A percentile compares a stretch with the other conserved stretches of the same genome.
These are phyloP conservation scores for Pichia sp. DNA, from an alignment of 1,139 yeast genomes.

Conservation along the genomic window DNA sequence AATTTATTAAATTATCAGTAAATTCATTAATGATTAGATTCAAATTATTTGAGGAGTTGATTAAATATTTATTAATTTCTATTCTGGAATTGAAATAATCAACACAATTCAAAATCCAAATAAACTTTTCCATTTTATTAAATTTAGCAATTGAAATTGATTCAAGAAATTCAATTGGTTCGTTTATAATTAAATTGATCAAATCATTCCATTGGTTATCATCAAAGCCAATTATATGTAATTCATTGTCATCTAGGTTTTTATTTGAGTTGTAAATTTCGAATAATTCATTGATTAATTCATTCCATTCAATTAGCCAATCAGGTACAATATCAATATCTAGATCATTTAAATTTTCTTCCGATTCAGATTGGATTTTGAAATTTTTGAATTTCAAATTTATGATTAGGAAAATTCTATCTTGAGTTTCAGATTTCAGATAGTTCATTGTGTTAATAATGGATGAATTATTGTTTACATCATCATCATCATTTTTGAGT, in stretches of 20 bases:
- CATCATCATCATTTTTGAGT: conserved; percentile 12
- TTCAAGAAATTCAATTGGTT: conserved; percentile 43
- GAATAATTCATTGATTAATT: conserved; percentile 46
- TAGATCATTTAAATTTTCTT: conserved; percentile 23
- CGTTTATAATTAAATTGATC: conserved; percentile 36
- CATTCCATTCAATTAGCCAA: conserved; percentile 49
- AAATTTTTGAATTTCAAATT: conserved; percentile 38
- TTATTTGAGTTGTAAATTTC: conserved; percentile 17
- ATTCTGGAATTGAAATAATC: conserved; percentile 54
- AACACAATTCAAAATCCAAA: conserved; percentile 51
- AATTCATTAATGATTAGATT: conserved; percentile 32
- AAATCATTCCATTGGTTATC: conserved; percentile 33
- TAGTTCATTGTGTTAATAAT: conserved; percentile 19
- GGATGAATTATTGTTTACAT: conserved; percentile 7
- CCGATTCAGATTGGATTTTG: conserved; percentile 22
- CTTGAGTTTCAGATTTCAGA: conserved; percentile 33
- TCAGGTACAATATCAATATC: conserved; percentile 60
- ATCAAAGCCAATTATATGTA: conserved; percentile 33
- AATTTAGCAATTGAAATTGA: conserved; percentile 26
- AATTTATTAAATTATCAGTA: conserved; percentile 32
- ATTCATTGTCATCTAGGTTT: conserved; percentile 26
- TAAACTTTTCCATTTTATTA: conserved; percentile 26
- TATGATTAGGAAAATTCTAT: conserved; percentile 37
- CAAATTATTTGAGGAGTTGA: conserved; percentile 30
- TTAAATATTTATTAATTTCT: conserved; percentile 39